Evolutionary conservation across 1,139 yeast genomes (phyloP), one percentile per base, ranked within the genome.

Genomic region (Magnusiomyces fungicola): DNA sequence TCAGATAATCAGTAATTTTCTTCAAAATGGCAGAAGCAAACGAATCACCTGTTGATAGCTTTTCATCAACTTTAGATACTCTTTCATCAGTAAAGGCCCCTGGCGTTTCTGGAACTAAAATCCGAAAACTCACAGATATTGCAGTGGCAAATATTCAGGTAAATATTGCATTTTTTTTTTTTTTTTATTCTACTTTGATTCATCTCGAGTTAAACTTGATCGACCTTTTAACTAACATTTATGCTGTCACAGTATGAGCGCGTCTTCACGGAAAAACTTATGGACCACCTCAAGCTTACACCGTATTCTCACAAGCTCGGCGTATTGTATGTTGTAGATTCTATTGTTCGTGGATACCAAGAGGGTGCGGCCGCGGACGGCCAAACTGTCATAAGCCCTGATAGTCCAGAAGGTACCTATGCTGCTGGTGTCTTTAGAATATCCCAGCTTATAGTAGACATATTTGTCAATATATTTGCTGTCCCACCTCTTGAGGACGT

Each of bases 61-160:
- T 87, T 67, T 85, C 83, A 67, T 68, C 73, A 54, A 76, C 83
- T 53, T 73, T 90, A 61, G 81, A 80, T 59, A 94, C 90, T 64
- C 75, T 90, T 56, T 78, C 83, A 54, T 73, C 79, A 22, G 73
- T 87, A 57, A 88, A 87, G 68, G 82, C 96, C 25, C 94, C 94
- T 22, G 97, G 98, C 53, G 95, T 92, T 51, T 89, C 97, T 33
- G 97, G 97, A 40, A 81, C 96, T 53, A 89, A 96, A 70, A 92
- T 92, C 66, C 86, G 87, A 66, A 83, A 81, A 62, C 73, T 89
- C 62, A 85, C 92, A 45, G 86, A 85, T 51, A 67, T 85, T 53
- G 95, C 96, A 46, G 74, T 83, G 54, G 78, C 77, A 58, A 79
- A 89, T 66, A 84, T 81, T 54, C 71, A 71, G 55, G 70, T 66